Conservation (phyloP, 2,329 filamentous ascomycete genomes). For the Alternaria sp. region DNA sequence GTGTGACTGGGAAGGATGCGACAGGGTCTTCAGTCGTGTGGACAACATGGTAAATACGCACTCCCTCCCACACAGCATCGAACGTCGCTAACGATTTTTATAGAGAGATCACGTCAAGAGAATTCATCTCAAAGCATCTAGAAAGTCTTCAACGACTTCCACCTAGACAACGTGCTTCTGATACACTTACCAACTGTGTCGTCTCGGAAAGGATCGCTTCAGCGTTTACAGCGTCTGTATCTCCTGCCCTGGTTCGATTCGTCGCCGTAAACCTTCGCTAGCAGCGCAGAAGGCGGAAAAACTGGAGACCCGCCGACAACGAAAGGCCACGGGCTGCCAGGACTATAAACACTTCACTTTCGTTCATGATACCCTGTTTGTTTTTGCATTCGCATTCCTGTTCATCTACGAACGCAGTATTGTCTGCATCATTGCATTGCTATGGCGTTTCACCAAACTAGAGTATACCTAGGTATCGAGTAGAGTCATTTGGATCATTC, state of each 20-base stretch:
- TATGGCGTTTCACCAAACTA: conserved; percentile 31
- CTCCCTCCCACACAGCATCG: background rate
- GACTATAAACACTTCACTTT: conserved; percentile 32
- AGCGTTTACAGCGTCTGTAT: background rate
- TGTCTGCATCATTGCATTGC: conserved; percentile 25
- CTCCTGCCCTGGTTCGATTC: background rate
- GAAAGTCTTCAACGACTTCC: conserved; percentile 34
- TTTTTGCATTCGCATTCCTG: conserved; percentile 14
- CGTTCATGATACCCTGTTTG: conserved; percentile 40
- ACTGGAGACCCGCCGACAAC: conserved; percentile 1
- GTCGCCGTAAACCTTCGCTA: background rate
- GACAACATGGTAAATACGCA: conserved; percentile 65
- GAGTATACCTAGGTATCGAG: conserved; percentile 15
- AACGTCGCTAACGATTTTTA: conserved; percentile 25
- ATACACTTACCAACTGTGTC: background rate
- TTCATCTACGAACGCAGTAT: conserved; percentile 5
- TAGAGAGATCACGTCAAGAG: conserved; percentile 53
- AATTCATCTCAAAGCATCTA: conserved; percentile 50
- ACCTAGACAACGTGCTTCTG: conserved; percentile 9
- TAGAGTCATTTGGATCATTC: conserved; percentile 22
- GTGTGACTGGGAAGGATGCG: conserved; percentile 67
- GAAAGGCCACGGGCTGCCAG: conserved; percentile 19
- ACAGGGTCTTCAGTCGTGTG: conserved; percentile 66
- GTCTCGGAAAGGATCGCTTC: background rate
- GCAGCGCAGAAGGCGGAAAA: background rate